Percentiles rank a stretch among this genome's conserved stretches.
phyloP scores from a whole-genome alignment of 202 grass and related monocot species.

The Carex arenaria region DNA sequence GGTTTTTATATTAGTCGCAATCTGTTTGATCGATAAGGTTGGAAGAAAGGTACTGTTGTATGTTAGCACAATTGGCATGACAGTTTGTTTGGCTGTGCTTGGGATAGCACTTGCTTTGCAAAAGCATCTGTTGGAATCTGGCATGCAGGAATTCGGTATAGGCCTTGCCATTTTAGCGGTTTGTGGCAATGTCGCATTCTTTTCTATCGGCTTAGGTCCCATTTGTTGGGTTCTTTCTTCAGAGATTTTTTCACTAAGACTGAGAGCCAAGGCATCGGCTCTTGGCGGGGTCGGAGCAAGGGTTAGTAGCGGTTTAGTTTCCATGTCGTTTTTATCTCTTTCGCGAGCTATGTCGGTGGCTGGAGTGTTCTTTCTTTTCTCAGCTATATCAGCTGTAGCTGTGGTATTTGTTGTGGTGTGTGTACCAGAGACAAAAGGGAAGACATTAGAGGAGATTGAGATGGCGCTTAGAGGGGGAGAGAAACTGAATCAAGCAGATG shows the following conservation, averaged over 20 bases:
- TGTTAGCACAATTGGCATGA: slow-evolving; percentile 26
- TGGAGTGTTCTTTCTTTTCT: slow-evolving; percentile 43
- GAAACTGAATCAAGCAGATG: slow-evolving; percentile 27
- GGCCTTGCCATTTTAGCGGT: slow-evolving; percentile 7
- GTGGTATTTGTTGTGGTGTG: slow-evolving; percentile 30
- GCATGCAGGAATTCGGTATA: slow-evolving; percentile 1
- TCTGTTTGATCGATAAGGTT: slow-evolving; percentile 22
- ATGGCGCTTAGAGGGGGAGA: slow-evolving; percentile 20
- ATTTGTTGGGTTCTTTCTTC: slow-evolving; percentile 28
- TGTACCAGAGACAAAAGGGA: slow-evolving; percentile 39
- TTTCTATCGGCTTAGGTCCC: slow-evolving; percentile 36
- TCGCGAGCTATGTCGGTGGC: slow-evolving; percentile 34
- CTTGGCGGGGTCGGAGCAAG: slow-evolving; percentile 27
- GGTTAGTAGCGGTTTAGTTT: slow-evolving; percentile 26
- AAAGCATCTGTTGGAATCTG: background rate
- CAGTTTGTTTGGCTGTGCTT: slow-evolving; percentile 7
- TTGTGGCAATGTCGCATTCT: slow-evolving; percentile 24
- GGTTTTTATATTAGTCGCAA: slow-evolving; percentile 26
- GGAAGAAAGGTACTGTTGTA: slow-evolving; percentile 23
- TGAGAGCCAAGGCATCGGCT: slow-evolving; percentile 31
- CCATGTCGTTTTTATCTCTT: slow-evolving; percentile 43
- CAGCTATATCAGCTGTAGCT: slow-evolving; percentile 15
- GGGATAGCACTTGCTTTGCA: slow-evolving; percentile 18
- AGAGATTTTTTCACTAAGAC: slow-evolving; percentile 29
- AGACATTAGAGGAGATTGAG: slow-evolving; percentile 37